phyloP scores from a whole-genome alignment of 2,329 filamentous ascomycete species.

The Aspergillus pseudoglaucus region DNA sequence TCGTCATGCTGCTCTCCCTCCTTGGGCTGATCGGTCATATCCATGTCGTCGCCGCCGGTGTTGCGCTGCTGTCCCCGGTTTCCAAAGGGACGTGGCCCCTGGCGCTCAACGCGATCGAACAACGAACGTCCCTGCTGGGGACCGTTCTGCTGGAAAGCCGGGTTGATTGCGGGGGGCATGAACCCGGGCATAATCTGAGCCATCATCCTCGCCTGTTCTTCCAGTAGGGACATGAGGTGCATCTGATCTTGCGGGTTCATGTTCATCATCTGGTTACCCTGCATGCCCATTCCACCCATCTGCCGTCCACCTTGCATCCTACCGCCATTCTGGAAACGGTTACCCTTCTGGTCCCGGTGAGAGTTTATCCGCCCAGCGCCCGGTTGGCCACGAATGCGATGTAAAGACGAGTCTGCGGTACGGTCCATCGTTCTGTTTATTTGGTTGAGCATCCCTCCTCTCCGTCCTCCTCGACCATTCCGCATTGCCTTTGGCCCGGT shows the following conservation, averaged over 20 bases:
- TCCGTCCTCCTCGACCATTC: conserved; percentile 58
- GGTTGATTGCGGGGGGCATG: conserved; percentile 48
- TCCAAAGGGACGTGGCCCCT: conserved; percentile 48
- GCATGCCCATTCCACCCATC: conserved; percentile 39
- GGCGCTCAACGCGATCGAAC: conserved; percentile 62
- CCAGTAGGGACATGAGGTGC: conserved; percentile 68
- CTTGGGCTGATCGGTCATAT: conserved; percentile 33
- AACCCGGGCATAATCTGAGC: conserved; percentile 59
- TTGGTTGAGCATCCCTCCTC: conserved; percentile 79
- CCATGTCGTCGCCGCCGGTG: conserved; percentile 25
- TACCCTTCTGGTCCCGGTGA: conserved; percentile 68
- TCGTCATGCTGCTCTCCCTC: conserved; percentile 44
- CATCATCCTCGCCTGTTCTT: conserved; percentile 85
- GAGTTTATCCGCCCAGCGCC: conserved; percentile 76
- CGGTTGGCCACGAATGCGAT: conserved; percentile 66
- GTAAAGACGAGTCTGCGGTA: conserved; percentile 62
- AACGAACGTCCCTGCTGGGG: conserved; percentile 53
- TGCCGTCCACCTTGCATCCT: conserved; percentile 44
- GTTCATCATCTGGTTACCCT: conserved; percentile 33
- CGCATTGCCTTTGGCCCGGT: conserved; percentile 95
- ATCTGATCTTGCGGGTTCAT: conserved; percentile 65
- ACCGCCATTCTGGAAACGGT: conserved; percentile 47
- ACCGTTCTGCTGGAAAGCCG: conserved; percentile 46
- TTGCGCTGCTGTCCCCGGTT: conserved; percentile 36
- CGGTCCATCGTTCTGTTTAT: conserved; percentile 79